Conservation (phyloP, 306 rosid species). For the Lathyrus oleraceus region DNA sequence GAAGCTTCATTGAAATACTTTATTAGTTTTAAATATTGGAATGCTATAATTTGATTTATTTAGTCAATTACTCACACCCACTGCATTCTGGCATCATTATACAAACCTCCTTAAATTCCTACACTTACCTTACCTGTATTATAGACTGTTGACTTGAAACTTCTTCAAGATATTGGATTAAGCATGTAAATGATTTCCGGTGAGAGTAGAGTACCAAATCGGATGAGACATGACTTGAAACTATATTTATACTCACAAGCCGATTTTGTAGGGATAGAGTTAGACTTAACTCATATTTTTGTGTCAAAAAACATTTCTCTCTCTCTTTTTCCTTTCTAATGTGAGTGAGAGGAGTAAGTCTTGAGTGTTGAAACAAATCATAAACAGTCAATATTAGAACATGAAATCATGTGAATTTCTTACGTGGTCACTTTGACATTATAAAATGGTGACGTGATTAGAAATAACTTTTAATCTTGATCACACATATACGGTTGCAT, state of each 20-base stretch:
- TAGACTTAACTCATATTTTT: not conserved
- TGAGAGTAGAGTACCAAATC: not conserved
- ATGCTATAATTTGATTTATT: slow-evolving; percentile 25
- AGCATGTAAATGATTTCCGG: slow-evolving; percentile 1
- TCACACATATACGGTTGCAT: not conserved
- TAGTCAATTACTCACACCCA: slow-evolving; percentile 14
- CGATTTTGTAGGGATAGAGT: not conserved
- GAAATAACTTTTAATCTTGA: too few species aligned
- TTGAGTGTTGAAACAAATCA: not conserved
- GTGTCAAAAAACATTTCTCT: too few species aligned
- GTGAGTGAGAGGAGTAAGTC: not conserved
- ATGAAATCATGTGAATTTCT: not conserved
- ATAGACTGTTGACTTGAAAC: slow-evolving; percentile 18
- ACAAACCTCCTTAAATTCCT: slow-evolving; percentile 11
- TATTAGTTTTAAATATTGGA: not conserved
- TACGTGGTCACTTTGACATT: too few species aligned
- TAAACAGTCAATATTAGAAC: not conserved
- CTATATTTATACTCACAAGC: not conserved
- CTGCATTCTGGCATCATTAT: slow-evolving; percentile 10
- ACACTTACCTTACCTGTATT: not conserved
- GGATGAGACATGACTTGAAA: not conserved
- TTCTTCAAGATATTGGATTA: slow-evolving; percentile 29
- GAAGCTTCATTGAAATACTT: not conserved
- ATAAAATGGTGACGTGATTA: too few species aligned
- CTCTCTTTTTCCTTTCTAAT: too few species aligned